Base-by-base conservation (phyloP, 306 rosid species). In the Rosa multiflora region DNA sequence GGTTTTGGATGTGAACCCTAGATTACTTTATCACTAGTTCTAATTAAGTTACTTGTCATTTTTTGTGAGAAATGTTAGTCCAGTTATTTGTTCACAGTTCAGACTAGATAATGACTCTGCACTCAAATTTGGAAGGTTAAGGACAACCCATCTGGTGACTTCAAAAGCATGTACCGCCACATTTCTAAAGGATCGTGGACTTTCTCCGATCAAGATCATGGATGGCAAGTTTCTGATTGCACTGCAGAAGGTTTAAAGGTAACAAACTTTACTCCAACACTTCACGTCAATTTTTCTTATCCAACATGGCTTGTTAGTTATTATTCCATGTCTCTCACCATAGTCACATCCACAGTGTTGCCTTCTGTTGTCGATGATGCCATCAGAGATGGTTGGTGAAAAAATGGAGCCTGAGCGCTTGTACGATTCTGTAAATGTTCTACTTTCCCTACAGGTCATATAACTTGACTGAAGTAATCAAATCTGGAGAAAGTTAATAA, bases 201-300 rank as follows among this genome's bases (percentile, higher is more conserved):
- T 35, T 89, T 88, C 77, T 91, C 96, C 5, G 91, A 91, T 78
- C 89, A 87, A 81, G 96, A 91, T 78, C 96, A 91, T 35, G 96
- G 93, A 79, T 91, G 96, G 96, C 91, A 88, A 78, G 84, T 85
- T 83, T 91, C 96, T 72, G 96, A 92, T 81, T 85, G 91, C 51
- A 90, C 97, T 5, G 93, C 97, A 8, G 97, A 92, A 67, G 90
- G 84, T 77, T 76, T 92, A 40, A 90, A 90, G 92, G 94, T 91
- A 82, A 26, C 29, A 26, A 26, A 26, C 29, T 26, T 26, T 26
- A 26, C 29, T 26, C 29, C 29, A 26, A 26, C 29, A 26, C 29
- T 26, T 26, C 29, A 26, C 29, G 29, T 26, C 29, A 26, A 26
- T 26, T 26, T 26, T 26, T 26, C 29, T 26, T 26, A 26, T 26